A percentile compares a stretch with the other conserved stretches of the same genome.
phyloP scores from a whole-genome alignment of 768 basidiomycete species.

The Suillus ampliporus region DNA sequence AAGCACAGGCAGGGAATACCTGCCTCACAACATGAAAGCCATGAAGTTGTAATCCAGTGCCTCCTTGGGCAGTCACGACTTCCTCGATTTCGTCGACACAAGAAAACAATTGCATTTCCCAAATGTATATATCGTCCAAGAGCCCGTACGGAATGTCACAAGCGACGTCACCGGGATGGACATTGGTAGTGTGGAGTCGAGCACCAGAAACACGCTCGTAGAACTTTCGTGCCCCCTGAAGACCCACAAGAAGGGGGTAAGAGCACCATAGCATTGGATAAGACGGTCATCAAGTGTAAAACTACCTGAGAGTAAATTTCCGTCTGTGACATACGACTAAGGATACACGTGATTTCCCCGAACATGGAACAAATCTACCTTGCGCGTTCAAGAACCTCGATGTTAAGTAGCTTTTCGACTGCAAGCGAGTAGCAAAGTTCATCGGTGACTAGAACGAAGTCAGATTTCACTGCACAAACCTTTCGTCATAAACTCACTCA shows the following conservation, averaged over 20 bases:
- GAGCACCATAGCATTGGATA: constrained; percentile 95
- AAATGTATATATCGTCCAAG: constrained; percentile 97
- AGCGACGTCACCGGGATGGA: constrained; percentile 96
- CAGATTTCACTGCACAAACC: constrained; percentile 10
- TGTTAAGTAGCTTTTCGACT: constrained; percentile 97
- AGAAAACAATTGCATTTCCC: constrained; percentile 92
- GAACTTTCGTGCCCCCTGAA: constrained; percentile 99
- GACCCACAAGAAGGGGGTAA: constrained; percentile 99
- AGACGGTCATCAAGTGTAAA: constrained; percentile 92
- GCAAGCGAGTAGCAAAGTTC: constrained; percentile 97
- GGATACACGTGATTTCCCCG: constrained; percentile 93
- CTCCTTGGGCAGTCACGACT: constrained; percentile 93
- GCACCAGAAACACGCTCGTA: constrained; percentile 99
- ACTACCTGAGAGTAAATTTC: not conserved
- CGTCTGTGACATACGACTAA: constrained; percentile 74
- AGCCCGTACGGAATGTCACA: constrained; percentile 98
- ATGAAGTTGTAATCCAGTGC: constrained; percentile 93
- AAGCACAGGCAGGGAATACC: constrained; percentile 80
- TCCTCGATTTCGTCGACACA: constrained; percentile 98
- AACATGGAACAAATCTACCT: constrained; percentile 98
- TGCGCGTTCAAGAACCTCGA: constrained; percentile 94
- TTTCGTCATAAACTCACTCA: constrained; percentile 44
- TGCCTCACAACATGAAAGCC: constrained; percentile 96
- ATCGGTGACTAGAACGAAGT: constrained; percentile 83
- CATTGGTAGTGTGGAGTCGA: constrained; percentile 96